Evolutionary conservation across 176 grass and related monocot species (phyloP), one percentile per base, ranked within the genome.

Genomic region (Carex cristatella): DNA sequence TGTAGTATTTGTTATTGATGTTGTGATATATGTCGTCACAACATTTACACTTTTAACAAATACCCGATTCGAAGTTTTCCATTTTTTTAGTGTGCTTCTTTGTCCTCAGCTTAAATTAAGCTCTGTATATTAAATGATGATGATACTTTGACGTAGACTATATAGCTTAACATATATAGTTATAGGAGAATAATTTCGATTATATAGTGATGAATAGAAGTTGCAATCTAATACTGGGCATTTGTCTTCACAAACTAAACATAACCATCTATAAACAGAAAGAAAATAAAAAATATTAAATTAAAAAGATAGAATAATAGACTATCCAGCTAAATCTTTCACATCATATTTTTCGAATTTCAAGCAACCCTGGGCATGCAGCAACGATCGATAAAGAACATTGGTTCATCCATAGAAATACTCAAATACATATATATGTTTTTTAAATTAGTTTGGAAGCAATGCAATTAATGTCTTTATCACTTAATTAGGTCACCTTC

Each of bases 291-390:
- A 67, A 55, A 5, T 7, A 46, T 79, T 83, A 80, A 91, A 91
- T 10, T 88, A 75, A 79, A 90, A 88, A 86, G 89, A 87, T 81
- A 83, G 71, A 77, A 90, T 81, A 87, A 87, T 87, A 86, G 86
- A 55, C 75, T 61, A 84, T 61, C 70, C 75, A 91, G 91, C 85
- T 95, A 87, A 89, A 84, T 65, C 59, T 80, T 79, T 94, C 90
- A 97, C 88, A 92, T 97, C 94, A 94, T 90, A 85, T 97, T 94
- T 86, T 89, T 92, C 64, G 51, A 28, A 88, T 86, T 69, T 82
- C 84, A 97, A 97, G 94, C 92, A 97, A 97, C 85, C 83, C 79
- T 87, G 83, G 61, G 71, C 85, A 40, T 84, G 57, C 33, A 81
- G 11, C 56, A 28, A 83, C 55, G 63, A 55, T 55, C 38, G 38